These are phyloP conservation scores for Aegle marmelos DNA, from an alignment of 345 rosid genomes.

Conservation along the genomic window DNA sequence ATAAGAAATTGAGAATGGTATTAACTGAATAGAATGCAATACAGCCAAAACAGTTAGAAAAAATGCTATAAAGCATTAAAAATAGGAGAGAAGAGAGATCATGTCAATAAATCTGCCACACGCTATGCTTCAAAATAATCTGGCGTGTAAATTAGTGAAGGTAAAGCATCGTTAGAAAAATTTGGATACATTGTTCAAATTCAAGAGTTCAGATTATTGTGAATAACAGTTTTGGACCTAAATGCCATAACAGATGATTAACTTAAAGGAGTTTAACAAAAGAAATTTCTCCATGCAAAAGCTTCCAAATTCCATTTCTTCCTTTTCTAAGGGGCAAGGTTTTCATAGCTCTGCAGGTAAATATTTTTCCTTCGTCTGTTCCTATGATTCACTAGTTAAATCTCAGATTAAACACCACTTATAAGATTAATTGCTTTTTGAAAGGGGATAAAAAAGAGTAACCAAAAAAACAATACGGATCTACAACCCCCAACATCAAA, in stretches of 20 bases:
- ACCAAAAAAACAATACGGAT: background rate
- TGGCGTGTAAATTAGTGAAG: background rate
- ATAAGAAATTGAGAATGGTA: background rate
- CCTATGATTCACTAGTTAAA: background rate
- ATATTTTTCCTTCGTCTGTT: no score
- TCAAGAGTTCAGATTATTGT: background rate
- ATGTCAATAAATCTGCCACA: background rate
- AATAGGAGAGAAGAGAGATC: background rate
- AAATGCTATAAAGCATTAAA: background rate
- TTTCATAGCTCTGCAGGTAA: background rate
- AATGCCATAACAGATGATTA: no score
- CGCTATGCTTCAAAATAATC: background rate
- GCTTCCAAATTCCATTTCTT: background rate
- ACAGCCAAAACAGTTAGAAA: background rate
- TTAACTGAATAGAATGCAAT: background rate
- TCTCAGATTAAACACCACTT: background rate
- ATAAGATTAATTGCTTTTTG: slow-evolving; percentile 1
- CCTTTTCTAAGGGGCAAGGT: background rate
- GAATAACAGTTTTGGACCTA: background rate
- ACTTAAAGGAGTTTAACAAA: no score
- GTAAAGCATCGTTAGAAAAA: background rate
- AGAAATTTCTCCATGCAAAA: background rate
- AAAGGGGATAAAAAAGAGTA: background rate
- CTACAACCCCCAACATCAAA: background rate
- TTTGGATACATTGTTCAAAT: background rate